Base-by-base conservation (phyloP, 2,329 filamentous ascomycete species). In the Cladosporium sp. region DNA sequence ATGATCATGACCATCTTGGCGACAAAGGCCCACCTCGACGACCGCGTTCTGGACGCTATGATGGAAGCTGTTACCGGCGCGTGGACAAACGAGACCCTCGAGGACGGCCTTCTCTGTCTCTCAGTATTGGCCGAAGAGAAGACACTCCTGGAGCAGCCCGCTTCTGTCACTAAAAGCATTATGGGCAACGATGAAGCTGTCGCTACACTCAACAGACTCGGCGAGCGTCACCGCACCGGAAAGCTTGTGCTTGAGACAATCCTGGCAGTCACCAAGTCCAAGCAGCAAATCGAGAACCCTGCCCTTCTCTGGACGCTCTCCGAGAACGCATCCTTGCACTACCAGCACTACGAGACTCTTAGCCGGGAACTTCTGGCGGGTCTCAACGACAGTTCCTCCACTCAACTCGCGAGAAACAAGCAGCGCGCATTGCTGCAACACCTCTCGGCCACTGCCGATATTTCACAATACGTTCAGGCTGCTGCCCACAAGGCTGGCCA, bases 1-100 rank as follows among this genome's bases (percentile, higher is more conserved):
- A 97, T 97, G 90, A 88, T 97, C 24, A 86, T 93, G 65, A 88
- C 92, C 7, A 88, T 98, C 59, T 85, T 98, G 68, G 93, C 92
- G 7, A 89, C 92, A 59, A 97, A 97, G 78, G 89, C 90, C 0
- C 85, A 87, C 58, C 84, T 98, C 15, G 87, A 91, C 57, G 93
- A 98, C 72, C 86, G 86, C 65, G 87, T 93, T 2, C 83, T 98
- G n/a, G 88, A 91, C 64, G 89, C 90, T 1, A 85, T 99, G 74
- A 96, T 98, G 92, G 92, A 96, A 73, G 92, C 93, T 69, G 87
- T 97, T 38, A 89, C 91, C 10, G 81, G 85, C 32, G 92, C 91
- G 10, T 96, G 92, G 88, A 90, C 88, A 1, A 79, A 83, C 52
- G 89, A 93, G 67, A 96, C 91, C 0, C 78, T 90, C 1, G 84